Conservation (phyloP, 148 eudicot genomes). For the Rhododendron kiyosumense region DNA sequence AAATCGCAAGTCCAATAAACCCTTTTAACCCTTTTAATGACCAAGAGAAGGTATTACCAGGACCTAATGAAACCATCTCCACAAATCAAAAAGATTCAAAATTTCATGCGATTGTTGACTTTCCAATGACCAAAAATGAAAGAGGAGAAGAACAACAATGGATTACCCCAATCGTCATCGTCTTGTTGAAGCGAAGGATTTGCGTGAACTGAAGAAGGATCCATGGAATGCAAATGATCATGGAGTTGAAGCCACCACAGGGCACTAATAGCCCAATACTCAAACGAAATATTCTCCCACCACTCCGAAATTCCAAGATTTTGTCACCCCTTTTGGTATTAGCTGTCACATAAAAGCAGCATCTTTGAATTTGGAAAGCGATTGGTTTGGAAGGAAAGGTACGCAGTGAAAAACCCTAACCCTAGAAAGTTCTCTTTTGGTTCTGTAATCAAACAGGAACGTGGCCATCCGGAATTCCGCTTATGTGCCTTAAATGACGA, state of each 20-base stretch:
- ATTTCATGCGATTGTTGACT: neutral
- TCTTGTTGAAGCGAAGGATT: constrained; percentile 36
- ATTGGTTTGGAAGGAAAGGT: neutral
- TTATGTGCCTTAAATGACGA: neutral
- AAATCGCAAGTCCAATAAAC: neutral
- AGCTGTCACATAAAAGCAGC: neutral
- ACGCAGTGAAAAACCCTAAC: neutral
- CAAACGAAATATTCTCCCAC: constrained; percentile 4
- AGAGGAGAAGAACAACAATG: neutral
- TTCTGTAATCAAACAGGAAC: neutral
- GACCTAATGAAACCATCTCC: neutral
- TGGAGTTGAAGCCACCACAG: constrained; percentile 38
- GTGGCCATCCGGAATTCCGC: neutral
- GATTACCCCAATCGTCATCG: constrained; percentile 76
- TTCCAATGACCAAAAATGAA: neutral
- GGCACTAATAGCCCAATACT: constrained; percentile 45
- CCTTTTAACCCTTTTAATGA: neutral
- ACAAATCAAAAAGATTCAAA: neutral
- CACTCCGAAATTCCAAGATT: neutral
- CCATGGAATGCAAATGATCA: constrained; percentile 65
- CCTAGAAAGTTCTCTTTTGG: neutral
- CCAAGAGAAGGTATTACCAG: neutral
- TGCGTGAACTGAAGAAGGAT: constrained; percentile 44
- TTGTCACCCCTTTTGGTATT: neutral
- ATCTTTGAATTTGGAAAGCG: neutral